A percentile compares a stretch with the other conserved stretches of the same genome.
Conservation (phyloP, 176 grass and related monocot species). For the Themeda triandra region DNA sequence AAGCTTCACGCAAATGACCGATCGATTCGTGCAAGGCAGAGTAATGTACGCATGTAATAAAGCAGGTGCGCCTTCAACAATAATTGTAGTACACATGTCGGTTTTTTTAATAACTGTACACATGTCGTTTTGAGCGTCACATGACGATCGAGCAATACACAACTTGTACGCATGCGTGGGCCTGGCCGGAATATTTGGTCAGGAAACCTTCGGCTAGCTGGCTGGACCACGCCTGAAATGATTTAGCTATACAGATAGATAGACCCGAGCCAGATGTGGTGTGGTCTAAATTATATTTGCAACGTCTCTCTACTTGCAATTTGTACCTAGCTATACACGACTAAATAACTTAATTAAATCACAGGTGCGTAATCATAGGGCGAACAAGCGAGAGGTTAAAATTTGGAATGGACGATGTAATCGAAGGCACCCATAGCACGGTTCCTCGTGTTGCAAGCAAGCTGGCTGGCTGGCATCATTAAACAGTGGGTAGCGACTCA, state of each 20-base stretch:
- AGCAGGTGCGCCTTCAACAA: no score
- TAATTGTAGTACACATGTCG: no score
- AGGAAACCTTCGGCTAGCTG: background rate
- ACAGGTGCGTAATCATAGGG: background rate
- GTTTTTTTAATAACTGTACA: no score
- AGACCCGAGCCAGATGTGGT: no score
- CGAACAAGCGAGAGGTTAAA: background rate
- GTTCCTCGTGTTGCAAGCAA: conserved; percentile 19
- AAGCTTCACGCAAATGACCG: background rate
- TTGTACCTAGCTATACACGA: background rate
- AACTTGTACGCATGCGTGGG: background rate
- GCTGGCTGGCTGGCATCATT: background rate
- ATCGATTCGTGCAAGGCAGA: background rate
- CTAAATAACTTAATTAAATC: background rate
- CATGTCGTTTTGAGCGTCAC: no score
- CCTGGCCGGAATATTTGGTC: background rate
- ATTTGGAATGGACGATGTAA: background rate
- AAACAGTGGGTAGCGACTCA: background rate
- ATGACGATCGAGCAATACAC: background rate
- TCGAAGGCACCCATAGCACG: background rate
- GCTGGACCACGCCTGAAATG: background rate
- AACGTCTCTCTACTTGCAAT: background rate
- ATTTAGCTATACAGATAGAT: no score
- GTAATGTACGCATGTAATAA: no score
- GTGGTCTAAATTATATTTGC: background rate